Evolutionary conservation across 441 rosid genomes (phyloP).

Genomic region (Syzygium malaccense): DNA sequence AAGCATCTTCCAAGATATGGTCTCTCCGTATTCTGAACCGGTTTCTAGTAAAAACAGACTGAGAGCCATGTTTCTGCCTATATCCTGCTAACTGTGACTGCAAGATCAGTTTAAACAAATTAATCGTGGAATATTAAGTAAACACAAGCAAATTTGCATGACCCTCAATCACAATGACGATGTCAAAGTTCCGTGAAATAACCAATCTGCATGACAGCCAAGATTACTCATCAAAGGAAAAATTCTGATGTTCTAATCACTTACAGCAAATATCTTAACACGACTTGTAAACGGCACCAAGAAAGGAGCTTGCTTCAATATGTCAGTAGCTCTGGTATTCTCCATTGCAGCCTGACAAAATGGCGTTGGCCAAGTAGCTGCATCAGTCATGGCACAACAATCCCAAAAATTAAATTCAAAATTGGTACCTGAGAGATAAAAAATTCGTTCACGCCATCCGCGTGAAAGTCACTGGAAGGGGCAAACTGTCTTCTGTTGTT

Average conservation of each 20-base stretch:
- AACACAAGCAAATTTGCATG: not conserved
- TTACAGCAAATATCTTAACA: slow-evolving; percentile 92
- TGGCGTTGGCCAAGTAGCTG: slow-evolving; percentile 12
- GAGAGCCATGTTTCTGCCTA: slow-evolving; percentile 73
- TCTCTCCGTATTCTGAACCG: slow-evolving; percentile 92
- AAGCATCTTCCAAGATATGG: slow-evolving; percentile 97
- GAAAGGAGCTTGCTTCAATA: slow-evolving; percentile 96
- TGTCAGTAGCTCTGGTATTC: slow-evolving; percentile 88
- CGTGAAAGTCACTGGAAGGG: slow-evolving; percentile 83
- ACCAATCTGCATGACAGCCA: not conserved
- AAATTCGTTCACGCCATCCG: slow-evolving; percentile 81
- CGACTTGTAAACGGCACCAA: slow-evolving; percentile 95
- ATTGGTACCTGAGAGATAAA: slow-evolving; percentile 82
- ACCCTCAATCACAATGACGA: not conserved
- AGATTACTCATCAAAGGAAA: not conserved
- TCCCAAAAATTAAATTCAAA: slow-evolving; percentile 11
- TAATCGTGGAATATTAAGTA: slow-evolving; percentile 3
- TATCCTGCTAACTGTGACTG: slow-evolving; percentile 77
- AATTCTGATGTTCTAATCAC: slow-evolving; percentile 13
- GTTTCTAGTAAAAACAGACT: slow-evolving; percentile 70
- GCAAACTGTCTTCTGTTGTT: slow-evolving; percentile 81
- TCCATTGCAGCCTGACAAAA: slow-evolving; percentile 67
- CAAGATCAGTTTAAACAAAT: slow-evolving; percentile 7
- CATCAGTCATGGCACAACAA: slow-evolving; percentile 1
- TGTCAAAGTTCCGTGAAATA: not conserved